Evolutionary conservation across 352 stramenopile species (phyloP), one percentile per base, ranked within the genome.

Genomic region (Peronospora farinosa): DNA sequence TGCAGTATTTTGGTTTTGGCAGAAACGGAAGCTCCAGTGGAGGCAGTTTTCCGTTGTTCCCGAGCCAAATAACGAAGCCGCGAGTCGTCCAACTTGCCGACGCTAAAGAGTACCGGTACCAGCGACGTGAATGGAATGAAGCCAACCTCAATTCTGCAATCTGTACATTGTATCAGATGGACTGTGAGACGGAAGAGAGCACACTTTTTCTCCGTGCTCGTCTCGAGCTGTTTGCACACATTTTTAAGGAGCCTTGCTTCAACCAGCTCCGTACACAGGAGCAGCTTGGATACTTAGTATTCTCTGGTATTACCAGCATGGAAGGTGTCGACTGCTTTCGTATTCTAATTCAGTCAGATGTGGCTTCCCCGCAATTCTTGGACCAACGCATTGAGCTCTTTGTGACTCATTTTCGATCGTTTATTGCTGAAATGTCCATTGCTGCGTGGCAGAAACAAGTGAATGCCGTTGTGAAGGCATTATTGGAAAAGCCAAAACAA

Each of bases 181-280:
- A 69, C 21, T 58, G 58, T 5, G 78, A 92, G 33, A 63, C 59
- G 8, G 65, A 74, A 37, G 51, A 53, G 3, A 78, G 83, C 30
- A 69, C 65, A 0, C 41, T 82, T n/a, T 41, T 42, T 23, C 52
- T 70, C 1, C 65, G 72, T 38, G 78, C 78, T 16, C 63, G 66
- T 12, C 63, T 88, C 21, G 69, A 87, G 42, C 72, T 97, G 9
- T 76, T 96, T 43, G 75, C 78, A n/a, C 85, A 95, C 46, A 65
- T 96, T 10, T 69, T 89, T 12, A 89, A 93, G 56, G 88, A 96
- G 54, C 86, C 85, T 9, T 91, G 77, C 51, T 97, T 96, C 65
- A 88, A 96, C 62, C 78, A 95, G 46, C 70, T 97, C n/a, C 83
- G 89, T n/a, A 96, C 89, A 7, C 75, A 93, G 57, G 86, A 97